Base-by-base conservation (phyloP, 306 rosid genomes). In the Prunus kanzakura region DNA sequence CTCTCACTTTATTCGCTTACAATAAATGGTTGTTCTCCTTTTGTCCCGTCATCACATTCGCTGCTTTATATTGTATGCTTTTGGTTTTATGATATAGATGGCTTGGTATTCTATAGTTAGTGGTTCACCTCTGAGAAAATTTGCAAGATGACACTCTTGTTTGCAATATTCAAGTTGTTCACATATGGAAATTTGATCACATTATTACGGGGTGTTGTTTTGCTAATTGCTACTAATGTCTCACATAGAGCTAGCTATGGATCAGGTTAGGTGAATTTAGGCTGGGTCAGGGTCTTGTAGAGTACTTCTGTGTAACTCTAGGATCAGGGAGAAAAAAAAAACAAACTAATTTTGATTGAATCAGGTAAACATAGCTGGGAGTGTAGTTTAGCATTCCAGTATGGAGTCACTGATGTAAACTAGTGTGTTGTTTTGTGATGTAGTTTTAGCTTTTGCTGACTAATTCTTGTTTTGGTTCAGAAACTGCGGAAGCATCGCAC, bases 401-500 rank as follows among this genome's bases (percentile, higher is more conserved):
- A 23, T n/a, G 27, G 9, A 55, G 62, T 66, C 56, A 55, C 62
- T 54, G 38, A 16, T 22, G 35, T 18, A 8, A 30, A 49, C n/a
- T 45, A n/a, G 56, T 50, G 72, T 76, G 22, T 74, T 57, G 35
- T 61, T 77, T 77, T 68, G 47, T 38, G 25, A 19, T 61, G 58
- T 68, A 68, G 46, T 62, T 73, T 20, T 64, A 58, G 41, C 75
- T 71, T 56, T 56, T 75, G 65, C 84, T 77, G 74, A 80, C 62
- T 58, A 25, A 55, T 79, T 77, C 68, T 19, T 60, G 52, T 60
- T 78, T 74, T 20, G 79, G 79, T 90, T 56, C 97, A 95, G 98
- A 83, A 78, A 73, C 30, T 78, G 90, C n/a, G 67, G 89, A 87
- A 85, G 90, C 93, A 41, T 22, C 81, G 15, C 82, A 81, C 4